A percentile compares a stretch with the other conserved stretches of the same genome.
Conservation (phyloP, 345 rosid species). For the Ceriops tagal region DNA sequence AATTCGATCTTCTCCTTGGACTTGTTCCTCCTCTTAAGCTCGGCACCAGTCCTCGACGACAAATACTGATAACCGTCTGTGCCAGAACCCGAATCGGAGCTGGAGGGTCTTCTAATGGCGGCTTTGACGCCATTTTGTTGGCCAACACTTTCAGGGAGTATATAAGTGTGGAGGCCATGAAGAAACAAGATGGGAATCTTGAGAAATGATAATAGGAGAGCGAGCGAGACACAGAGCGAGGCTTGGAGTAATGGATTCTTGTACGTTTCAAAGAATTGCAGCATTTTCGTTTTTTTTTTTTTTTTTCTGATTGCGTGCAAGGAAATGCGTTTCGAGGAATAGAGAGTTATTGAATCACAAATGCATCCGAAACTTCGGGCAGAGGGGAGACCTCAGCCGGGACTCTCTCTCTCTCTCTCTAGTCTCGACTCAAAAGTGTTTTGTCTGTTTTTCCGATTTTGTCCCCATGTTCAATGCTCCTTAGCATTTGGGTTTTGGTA, state of each 20-base stretch:
- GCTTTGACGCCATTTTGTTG: conserved; percentile 53
- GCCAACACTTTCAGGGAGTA: conserved; percentile 80
- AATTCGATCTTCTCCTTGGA: conserved; percentile 77
- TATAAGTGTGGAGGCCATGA: conserved; percentile 68
- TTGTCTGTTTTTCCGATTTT: no score
- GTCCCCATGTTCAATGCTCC: no score
- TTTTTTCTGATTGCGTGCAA: background rate
- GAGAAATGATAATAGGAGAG: conserved; percentile 52
- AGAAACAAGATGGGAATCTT: conserved; percentile 60
- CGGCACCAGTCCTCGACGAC: conserved; percentile 38
- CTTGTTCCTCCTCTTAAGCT: conserved; percentile 46
- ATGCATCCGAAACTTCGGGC: no score
- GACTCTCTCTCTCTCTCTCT: no score
- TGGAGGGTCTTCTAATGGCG: conserved; percentile 64
- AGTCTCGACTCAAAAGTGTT: no score
- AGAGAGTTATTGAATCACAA: background rate
- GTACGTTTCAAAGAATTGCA: conserved; percentile 41
- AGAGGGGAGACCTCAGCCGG: no score
- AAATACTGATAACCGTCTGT: conserved; percentile 28
- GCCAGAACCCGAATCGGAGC: conserved; percentile 32
- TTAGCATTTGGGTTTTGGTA: no score
- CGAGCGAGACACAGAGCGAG: conserved; percentile 36
- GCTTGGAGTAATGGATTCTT: conserved; percentile 50
- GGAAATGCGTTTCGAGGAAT: background rate
- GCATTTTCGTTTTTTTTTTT: conserved; percentile 15